Evolutionary conservation across 139 green algal genomes (phyloP), one percentile per base, ranked within the genome.

Genomic region (Chlorokybus atmophyticus): DNA sequence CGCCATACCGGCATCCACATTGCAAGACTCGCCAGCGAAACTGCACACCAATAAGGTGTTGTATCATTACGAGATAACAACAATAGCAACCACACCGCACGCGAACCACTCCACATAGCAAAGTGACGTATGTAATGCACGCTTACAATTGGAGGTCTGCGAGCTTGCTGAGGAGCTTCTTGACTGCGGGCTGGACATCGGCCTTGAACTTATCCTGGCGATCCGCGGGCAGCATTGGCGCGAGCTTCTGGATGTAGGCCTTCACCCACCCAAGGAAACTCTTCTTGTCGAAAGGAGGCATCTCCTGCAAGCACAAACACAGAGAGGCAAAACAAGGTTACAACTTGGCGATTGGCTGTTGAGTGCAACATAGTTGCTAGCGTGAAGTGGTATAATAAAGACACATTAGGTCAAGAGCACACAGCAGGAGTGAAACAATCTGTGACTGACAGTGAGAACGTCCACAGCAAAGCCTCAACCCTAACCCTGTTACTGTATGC

Each of bases 61-160:
- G 50, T n/a, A 19, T 28, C 10, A 54, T n/a, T 14, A 54, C 17
- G n/a, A n/a, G n/a, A 54, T n/a, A 25, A 54, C 17, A 54, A 8
- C 8, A n/a, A 10, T 54, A 47, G 14, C 38, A 17, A 44, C 38
- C 38, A 23, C 38, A 44, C 38, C 17, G 38, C 17, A 17, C 38
- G 14, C 17, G 14, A 44, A 44, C 14, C 38, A 14, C 17, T 17
- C 14, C 38, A 44, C 14, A 65, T 39, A 24, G 23, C 1, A 19
- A 63, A 24, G 29, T 63, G 29, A 5, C 25, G 29, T 21, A 64
- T 3, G 23, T 23, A 27, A 59, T 50, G 19, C 3, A 32, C 19
- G 28, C 74, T 66, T 39, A 81, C 74, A 83, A 82, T 52, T 83
- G 77, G 3, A 84, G 65, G 30, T 84, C 77, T 40, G 67, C 77